Percentiles rank a stretch among this genome's conserved stretches.
These are phyloP conservation scores for Hyaloscypha hepaticicola DNA, from an alignment of 495 filamentous ascomycete species.

Conservation along the genomic window DNA sequence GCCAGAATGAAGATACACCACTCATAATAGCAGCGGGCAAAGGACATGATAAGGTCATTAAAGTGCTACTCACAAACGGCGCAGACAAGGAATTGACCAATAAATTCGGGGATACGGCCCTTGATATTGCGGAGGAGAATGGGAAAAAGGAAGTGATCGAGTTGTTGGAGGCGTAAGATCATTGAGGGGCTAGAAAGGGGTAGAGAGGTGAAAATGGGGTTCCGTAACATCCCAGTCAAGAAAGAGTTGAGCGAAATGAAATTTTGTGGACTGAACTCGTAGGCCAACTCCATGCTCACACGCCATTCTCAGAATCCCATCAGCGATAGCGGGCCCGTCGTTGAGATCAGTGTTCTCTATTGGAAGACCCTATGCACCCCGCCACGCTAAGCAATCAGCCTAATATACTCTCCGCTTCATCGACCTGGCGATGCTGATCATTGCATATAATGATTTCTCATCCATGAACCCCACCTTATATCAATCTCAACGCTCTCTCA, in stretches of 20 bases:
- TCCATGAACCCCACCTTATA: too few species aligned
- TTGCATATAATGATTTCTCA: too few species aligned
- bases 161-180: conserved; percentile 39
- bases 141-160: conserved; percentile 53
- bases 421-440: neutral
- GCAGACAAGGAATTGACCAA: conserved; percentile 54
- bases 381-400: neutral
- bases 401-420: neutral
- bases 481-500: neutral
- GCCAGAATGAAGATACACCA: conserved; percentile 35
- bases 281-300: too few species aligned
- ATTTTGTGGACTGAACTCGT: too few species aligned
- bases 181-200: neutral
- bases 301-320: too few species aligned
- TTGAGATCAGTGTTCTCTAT: neutral
- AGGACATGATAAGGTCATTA: conserved; percentile 67
- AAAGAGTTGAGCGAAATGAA: too few species aligned
- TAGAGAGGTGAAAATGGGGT: too few species aligned
- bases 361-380: neutral
- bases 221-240: too few species aligned
- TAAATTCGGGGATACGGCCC: conserved; percentile 55
- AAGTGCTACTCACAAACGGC: conserved; percentile 40
- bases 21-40: conserved; percentile 29
- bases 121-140: conserved; percentile 41
- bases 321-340: neutral